Base-by-base conservation (phyloP, 148 eudicot species). In the Agrostemma githago region DNA sequence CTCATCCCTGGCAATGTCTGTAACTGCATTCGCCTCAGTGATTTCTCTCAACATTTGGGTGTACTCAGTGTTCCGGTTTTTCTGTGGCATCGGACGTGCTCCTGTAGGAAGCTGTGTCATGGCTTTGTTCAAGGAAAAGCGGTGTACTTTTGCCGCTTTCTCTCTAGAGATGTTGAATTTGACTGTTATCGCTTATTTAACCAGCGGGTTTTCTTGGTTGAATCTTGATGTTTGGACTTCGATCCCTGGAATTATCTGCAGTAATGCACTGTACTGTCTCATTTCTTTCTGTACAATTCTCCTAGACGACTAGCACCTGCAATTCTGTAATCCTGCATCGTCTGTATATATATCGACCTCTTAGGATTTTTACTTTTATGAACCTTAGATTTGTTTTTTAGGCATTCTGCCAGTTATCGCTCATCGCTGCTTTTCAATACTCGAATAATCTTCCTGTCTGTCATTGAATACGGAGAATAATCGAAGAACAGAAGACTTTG, bases 31-130 rank as follows among this genome's bases (percentile, higher is more conserved):
- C 9, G 80, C 80, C 48, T 66, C 80, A 3, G 59, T 76, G 0
- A 57, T 78, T 72, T 57, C 80, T 5, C 80, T 76, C 3, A 72
- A 78, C 34, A 9, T 78, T 10, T 78, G 80, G 80, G 67, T 78
- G 9, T 72, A 78, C 41, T 78, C 80, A 0, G 60, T 39, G 3
- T 44, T 66, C 3, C 76, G 80, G 2, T 72, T 78, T 21, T n/a
- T 78, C 6, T 72, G 76, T 59, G 77, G 77, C 11, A 9, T 20
- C 1, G 81, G 77, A 0, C 73, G 81, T 5, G 77, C 77, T 11
- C 73, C 81, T 0, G 16, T 78, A 21, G 77, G 73, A 7, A 67
- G 67, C 20, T 44, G 68, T 8, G 68, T 57, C n/a, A 54, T 78
- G 3, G 59, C 67, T 38, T 46, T 73, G 62, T 48, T 48, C 3